Evolutionary conservation across 148 eudicot species (phyloP).

Genomic region (Rhododendron griersonianum): DNA sequence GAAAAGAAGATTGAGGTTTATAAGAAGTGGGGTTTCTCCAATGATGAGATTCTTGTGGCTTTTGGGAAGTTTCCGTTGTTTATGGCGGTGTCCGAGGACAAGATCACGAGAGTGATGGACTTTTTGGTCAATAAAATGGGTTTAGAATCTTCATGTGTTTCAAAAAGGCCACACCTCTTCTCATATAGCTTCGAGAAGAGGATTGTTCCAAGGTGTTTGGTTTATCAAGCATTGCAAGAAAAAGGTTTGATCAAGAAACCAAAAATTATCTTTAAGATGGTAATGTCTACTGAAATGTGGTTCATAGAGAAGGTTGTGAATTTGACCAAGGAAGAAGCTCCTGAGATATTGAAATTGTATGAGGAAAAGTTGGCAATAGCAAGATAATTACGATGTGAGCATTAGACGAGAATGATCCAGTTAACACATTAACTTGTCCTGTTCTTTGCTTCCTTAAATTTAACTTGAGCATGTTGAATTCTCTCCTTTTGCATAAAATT

Average conservation of each 20-base stretch:
- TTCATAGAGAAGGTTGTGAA: conserved; percentile 4
- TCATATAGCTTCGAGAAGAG: too few species aligned
- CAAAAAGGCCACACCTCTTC: too few species aligned
- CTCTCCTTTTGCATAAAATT: background rate
- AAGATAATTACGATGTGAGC: background rate
- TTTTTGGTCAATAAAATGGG: too few species aligned
- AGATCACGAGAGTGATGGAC: too few species aligned
- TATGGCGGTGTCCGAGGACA: too few species aligned
- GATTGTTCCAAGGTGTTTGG: too few species aligned
- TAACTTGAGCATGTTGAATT: background rate
- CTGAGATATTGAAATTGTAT: conserved; percentile 18
- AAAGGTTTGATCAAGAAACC: background rate
- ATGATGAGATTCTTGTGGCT: conserved; percentile 18
- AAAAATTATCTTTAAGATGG: background rate
- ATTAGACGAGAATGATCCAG: background rate
- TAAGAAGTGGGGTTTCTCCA: conserved; percentile 25
- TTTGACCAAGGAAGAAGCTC: conserved; percentile 7
- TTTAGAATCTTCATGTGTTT: too few species aligned
- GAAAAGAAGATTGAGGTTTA: conserved; percentile 17
- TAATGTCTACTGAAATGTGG: background rate
- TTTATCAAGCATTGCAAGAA: too few species aligned
- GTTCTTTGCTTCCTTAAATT: background rate
- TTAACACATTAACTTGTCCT: background rate
- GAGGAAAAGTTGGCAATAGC: conserved; percentile 1
- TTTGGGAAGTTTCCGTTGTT: too few species aligned